phyloP scores from a whole-genome alignment of 2,329 filamentous ascomycete genomes.

The Pseudocercospora fijiensis region DNA sequence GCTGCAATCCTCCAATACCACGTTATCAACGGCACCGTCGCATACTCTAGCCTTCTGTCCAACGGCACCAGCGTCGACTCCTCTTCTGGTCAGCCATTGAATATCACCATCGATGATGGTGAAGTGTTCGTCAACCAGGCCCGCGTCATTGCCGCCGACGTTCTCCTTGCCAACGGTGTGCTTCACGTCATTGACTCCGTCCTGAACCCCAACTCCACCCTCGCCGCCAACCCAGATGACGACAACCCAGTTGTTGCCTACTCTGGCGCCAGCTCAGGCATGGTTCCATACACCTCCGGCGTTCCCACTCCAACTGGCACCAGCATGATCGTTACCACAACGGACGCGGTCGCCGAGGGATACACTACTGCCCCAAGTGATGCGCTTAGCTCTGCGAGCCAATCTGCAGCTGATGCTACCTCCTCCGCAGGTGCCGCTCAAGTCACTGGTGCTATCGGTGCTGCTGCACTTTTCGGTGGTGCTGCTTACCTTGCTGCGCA shows the following conservation, averaged over 20 bases:
- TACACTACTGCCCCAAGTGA: slow-evolving; percentile 21
- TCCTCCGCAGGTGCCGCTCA: slow-evolving; percentile 30
- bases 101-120: slow-evolving; percentile 41
- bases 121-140: slow-evolving; percentile 49
- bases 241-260: slow-evolving; percentile 53
- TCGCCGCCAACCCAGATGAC: slow-evolving; percentile 45
- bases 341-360: slow-evolving; percentile 38
- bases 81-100: slow-evolving; percentile 42
- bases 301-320: slow-evolving; percentile 47
- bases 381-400: slow-evolving; percentile 14
- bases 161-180: slow-evolving; percentile 49
- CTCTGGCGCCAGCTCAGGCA: slow-evolving; percentile 51
- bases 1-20: slow-evolving; percentile 62
- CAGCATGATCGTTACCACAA: slow-evolving; percentile 25
- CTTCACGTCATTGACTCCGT: slow-evolving; percentile 58
- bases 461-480: slow-evolving; percentile 50
- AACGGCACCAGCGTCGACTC: slow-evolving; percentile 41
- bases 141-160: slow-evolving; percentile 43
- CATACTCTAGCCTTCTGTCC: slow-evolving; percentile 51
- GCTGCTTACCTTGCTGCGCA: slow-evolving; percentile 37
- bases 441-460: slow-evolving; percentile 46
- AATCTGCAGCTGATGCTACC: slow-evolving; percentile 8
- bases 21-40: slow-evolving; percentile 56
- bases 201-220: slow-evolving; percentile 56
- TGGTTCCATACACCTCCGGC: slow-evolving; percentile 57